These are phyloP conservation scores for Abortiporus biennis DNA, from an alignment of 1,284 basidiomycete species.

Conservation along the genomic window DNA sequence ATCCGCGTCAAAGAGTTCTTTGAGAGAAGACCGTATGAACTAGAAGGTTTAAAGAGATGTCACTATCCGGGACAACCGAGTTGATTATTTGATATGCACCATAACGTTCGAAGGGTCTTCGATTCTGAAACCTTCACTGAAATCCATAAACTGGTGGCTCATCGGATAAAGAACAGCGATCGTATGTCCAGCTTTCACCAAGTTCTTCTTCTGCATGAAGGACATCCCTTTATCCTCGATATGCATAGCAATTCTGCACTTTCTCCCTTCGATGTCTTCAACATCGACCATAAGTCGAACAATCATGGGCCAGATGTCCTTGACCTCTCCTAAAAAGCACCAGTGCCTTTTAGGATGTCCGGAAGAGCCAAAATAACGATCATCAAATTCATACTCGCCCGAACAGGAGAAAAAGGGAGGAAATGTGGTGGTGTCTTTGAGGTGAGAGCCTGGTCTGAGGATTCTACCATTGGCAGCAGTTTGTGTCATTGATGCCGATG, in stretches of 20 bases:
- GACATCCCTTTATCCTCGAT: background rate
- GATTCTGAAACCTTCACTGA: background rate
- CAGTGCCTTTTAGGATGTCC: background rate
- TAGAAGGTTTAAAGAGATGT: background rate
- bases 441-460: slow-evolving; percentile 7
- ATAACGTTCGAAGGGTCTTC: too few relatives aligned
- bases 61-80: background rate
- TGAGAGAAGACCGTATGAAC: background rate
- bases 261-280: background rate
- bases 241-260: background rate
- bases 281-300: background rate
- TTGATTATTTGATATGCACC: background rate
- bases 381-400: slow-evolving; percentile 2
- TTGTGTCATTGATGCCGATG: too few relatives aligned
- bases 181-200: background rate
- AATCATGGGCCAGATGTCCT: background rate
- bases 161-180: background rate
- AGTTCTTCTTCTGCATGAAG: background rate
- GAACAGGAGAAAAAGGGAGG: slow-evolving; percentile 6
- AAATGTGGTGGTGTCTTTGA: slow-evolving; percentile 6
- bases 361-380: too few relatives aligned
- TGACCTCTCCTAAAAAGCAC: background rate
- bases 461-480: too few relatives aligned
- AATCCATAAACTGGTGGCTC: background rate
- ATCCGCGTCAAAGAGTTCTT: background rate